Conservation (phyloP, 129 eudicot species). For the Gnaphalium uliginosum region DNA sequence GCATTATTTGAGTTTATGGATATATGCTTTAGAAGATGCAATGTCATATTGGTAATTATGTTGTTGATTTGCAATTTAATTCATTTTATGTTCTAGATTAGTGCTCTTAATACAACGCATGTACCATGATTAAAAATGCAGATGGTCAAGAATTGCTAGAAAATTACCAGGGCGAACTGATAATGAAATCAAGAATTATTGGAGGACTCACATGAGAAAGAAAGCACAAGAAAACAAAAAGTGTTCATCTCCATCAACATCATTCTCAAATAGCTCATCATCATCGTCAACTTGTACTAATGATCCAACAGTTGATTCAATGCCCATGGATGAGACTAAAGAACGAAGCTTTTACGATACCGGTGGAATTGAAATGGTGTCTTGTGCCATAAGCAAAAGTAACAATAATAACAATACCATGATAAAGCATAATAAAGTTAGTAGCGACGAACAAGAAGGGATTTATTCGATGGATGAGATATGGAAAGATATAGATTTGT, state of each 20-base stretch:
- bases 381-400: conserved; percentile 17
- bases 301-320: conserved; percentile 33
- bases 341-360: conserved; percentile 53
- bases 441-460: conserved; percentile 31
- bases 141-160: conserved; percentile 93
- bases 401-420: conserved; percentile 17
- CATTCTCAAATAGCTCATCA: conserved; percentile 45
- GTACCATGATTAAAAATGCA: conserved; percentile 32
- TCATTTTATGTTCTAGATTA: background rate
- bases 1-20: background rate
- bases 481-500: conserved; percentile 65
- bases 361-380: conserved; percentile 36
- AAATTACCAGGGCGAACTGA: conserved; percentile 87
- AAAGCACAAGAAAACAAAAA: conserved; percentile 63
- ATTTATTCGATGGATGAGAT: conserved; percentile 73
- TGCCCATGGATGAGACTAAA: conserved; percentile 29
- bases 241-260: conserved; percentile 27
- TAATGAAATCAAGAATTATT: conserved; percentile 85
- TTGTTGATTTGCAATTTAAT: background rate
- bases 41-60: background rate
- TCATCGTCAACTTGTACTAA: conserved; percentile 41
- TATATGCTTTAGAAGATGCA: background rate
- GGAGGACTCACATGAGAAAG: conserved; percentile 91
- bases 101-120: conserved; percentile 3
- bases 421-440: conserved; percentile 6